These are phyloP conservation scores for Fusarium sp. DNA, from an alignment of 2,329 filamentous ascomycete genomes.

Conservation along the genomic window DNA sequence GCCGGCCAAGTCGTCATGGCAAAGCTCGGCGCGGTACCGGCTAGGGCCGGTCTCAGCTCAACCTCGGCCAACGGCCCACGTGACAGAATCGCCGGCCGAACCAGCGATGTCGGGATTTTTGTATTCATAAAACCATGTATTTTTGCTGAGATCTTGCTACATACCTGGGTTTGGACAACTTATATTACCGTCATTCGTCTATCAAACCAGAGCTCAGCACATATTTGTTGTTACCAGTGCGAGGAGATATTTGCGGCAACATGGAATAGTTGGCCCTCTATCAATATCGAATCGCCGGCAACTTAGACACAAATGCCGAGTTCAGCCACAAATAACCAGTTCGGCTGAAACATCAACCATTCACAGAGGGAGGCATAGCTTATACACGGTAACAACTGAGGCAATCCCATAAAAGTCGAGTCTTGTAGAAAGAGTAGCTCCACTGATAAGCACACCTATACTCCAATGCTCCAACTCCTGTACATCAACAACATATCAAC, in stretches of 20 bases:
- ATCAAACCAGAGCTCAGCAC: neutral
- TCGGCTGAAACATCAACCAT: neutral
- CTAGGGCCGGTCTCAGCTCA: constrained; percentile 58
- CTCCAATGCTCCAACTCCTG: constrained; percentile 46
- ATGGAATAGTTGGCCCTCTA: neutral
- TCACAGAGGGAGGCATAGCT: constrained; percentile 10
- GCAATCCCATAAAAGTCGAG: neutral
- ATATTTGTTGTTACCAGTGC: neutral
- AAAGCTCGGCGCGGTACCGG: constrained; percentile 50
- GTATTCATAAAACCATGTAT: neutral
- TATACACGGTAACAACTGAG: constrained; percentile 22
- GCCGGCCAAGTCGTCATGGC: constrained; percentile 43
- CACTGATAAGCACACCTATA: constrained; percentile 44
- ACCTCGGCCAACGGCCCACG: constrained; percentile 55
- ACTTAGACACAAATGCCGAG: constrained; percentile 32
- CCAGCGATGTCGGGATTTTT: constrained; percentile 35
- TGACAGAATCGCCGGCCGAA: constrained; percentile 43
- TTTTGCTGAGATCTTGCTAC: neutral
- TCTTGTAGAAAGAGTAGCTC: constrained; percentile 25
- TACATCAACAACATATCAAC: constrained; percentile 27
- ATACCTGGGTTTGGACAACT: too few species aligned
- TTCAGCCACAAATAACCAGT: constrained; percentile 27
- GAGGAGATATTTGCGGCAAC: neutral
- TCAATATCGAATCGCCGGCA: constrained; percentile 21
- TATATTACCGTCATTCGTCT: neutral